A percentile compares a stretch with the other conserved stretches of the same genome.
Evolutionary conservation across 164 flowering plant species (phyloP).

Genomic region (Pachysandra terminalis): DNA sequence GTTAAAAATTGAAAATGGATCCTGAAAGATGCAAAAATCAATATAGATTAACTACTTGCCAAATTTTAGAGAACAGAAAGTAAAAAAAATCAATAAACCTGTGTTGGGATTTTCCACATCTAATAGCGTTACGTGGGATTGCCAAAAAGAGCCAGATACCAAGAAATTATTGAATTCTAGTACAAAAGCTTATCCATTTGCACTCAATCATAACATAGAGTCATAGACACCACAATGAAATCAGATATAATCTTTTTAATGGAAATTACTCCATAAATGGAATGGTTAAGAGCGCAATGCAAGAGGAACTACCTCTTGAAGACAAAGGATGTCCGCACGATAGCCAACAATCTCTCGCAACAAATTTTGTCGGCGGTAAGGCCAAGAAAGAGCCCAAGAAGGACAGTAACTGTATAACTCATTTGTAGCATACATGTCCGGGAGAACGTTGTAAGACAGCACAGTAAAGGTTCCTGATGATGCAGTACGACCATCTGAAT

Average conservation of each 20-base stretch:
- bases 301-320: conserved; percentile 94
- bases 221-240: background rate
- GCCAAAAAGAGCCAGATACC: background rate
- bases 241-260: background rate
- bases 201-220: background rate
- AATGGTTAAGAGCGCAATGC: conserved; percentile 8
- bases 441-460: conserved; percentile 88
- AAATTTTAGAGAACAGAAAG: background rate
- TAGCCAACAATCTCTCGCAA: conserved; percentile 93
- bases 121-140: background rate
- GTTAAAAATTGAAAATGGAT: too few relatives aligned
- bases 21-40: too few relatives aligned
- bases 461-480: conserved; percentile 80
- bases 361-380: conserved; percentile 86
- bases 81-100: background rate
- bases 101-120: background rate
- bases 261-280: background rate
- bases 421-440: conserved; percentile 67
- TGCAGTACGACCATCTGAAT: conserved; percentile 57
- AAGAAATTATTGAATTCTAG: background rate
- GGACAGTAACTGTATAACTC: conserved; percentile 87
- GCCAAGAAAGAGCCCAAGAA: conserved; percentile 97
- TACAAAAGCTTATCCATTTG: background rate
- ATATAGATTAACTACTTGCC: too few relatives aligned
- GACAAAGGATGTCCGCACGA: conserved; percentile 90